Percentiles rank a stretch among this genome's conserved stretches.
phyloP scores from a whole-genome alignment of 345 rosid genomes.

The Citrus australasica region DNA sequence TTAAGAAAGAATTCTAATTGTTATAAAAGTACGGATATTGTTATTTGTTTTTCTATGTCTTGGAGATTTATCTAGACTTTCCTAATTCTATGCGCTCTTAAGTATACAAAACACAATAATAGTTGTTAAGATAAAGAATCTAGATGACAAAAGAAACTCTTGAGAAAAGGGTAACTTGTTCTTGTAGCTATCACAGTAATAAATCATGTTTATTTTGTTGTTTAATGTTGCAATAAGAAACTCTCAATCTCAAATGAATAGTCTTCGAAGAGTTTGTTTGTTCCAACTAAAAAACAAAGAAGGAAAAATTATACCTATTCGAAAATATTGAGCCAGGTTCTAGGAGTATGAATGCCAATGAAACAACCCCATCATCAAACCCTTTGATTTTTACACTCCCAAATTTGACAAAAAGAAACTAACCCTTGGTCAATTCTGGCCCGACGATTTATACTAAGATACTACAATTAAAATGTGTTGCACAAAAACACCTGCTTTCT shows the following conservation, averaged over 20 bases:
- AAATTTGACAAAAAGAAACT: not conserved
- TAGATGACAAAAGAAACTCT: not conserved
- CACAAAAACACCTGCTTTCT: not conserved
- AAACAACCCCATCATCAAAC: not conserved
- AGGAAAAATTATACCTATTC: not conserved
- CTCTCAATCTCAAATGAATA: not conserved
- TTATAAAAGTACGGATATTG: no score
- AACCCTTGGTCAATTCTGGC: not conserved
- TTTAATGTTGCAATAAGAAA: not conserved
- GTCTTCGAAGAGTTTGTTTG: not conserved
- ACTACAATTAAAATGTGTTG: not conserved
- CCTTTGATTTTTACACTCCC: not conserved
- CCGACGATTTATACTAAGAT: not conserved
- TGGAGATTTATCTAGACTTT: not conserved
- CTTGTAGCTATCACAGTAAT: not conserved
- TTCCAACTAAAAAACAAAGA: not conserved
- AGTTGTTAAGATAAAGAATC: not conserved
- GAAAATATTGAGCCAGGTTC: constrained; percentile 2
- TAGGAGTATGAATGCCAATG: not conserved
- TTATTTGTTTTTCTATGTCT: not conserved
- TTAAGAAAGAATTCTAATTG: not conserved
- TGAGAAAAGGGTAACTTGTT: not conserved
- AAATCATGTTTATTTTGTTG: not conserved
- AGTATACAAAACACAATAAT: not conserved
- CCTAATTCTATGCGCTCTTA: not conserved